Conservation (phyloP, 73 alveolate genomes). For the Tetrahymena malaccensis region DNA sequence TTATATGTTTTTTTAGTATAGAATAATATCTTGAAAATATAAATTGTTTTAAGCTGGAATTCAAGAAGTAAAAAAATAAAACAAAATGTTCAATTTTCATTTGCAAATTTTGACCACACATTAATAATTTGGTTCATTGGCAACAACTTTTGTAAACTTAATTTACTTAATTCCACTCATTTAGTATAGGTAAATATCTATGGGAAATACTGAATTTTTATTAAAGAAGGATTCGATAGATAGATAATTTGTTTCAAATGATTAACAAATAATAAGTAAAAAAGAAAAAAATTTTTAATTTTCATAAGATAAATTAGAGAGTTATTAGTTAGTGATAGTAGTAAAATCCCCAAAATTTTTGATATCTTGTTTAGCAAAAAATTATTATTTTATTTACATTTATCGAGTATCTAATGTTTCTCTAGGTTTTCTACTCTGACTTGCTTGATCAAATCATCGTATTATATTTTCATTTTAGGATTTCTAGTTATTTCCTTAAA, state of each 20-base stretch:
- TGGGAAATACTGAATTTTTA: background rate
- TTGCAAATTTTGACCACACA: no score
- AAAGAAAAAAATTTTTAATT: no score
- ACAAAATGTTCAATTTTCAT: no score
- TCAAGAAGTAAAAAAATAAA: no score
- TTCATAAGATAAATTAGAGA: no score
- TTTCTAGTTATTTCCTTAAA: background rate
- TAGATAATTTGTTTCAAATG: no score
- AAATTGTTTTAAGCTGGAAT: background rate
- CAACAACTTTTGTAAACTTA: background rate
- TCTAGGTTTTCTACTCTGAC: background rate
- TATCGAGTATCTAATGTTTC: background rate
- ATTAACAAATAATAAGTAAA: no score
- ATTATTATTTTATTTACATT: background rate
- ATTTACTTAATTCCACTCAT: background rate
- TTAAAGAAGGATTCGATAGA: background rate
- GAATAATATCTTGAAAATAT: no score
- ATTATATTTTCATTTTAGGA: background rate
- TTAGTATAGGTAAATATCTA: background rate
- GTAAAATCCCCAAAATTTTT: background rate
- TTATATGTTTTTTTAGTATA: background rate
- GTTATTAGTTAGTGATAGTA: background rate
- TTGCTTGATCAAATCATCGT: background rate
- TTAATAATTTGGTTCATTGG: background rate
- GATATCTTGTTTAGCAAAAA: background rate